These are phyloP conservation scores for Verticillium longisporum DNA, from an alignment of 2,329 filamentous ascomycete species.

Conservation along the genomic window DNA sequence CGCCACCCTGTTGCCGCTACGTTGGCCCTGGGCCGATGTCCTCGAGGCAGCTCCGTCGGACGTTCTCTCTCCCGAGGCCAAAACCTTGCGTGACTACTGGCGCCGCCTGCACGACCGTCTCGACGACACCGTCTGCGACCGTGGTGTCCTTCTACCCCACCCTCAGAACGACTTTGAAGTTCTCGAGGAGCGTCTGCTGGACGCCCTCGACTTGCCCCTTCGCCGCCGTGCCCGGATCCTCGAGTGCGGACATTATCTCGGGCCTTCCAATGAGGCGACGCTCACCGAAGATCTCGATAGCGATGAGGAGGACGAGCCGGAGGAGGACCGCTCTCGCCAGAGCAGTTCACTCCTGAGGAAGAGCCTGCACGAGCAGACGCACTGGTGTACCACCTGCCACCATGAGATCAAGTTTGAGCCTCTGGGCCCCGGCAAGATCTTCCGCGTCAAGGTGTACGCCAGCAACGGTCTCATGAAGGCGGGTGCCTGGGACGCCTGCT, in stretches of 20 bases:
- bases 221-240: slow-evolving; percentile 60
- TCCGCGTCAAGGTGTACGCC: slow-evolving; percentile 83
- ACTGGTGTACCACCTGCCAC: slow-evolving; percentile 53
- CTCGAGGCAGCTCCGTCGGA: slow-evolving; percentile 33
- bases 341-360: slow-evolving; percentile 9
- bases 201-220: slow-evolving; percentile 58
- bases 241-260: slow-evolving; percentile 71
- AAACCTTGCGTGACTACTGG: slow-evolving; percentile 55
- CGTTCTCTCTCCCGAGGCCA: slow-evolving; percentile 36
- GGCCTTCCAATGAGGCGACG: slow-evolving; percentile 45
- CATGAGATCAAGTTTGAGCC: slow-evolving; percentile 48
- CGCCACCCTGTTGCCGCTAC: slow-evolving; percentile 66
- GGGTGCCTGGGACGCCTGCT: slow-evolving; percentile 87
- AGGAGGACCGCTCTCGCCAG: slow-evolving; percentile 16
- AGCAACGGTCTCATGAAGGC: slow-evolving; percentile 91
- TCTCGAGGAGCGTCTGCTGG: slow-evolving; percentile 35
- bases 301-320: slow-evolving; percentile 31
- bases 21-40: slow-evolving; percentile 56
- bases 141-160: slow-evolving; percentile 70
- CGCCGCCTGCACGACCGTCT: slow-evolving; percentile 62
- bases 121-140: slow-evolving; percentile 64
- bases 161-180: slow-evolving; percentile 75
- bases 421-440: slow-evolving; percentile 50
- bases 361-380: slow-evolving; percentile 23
- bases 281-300: slow-evolving; percentile 36